phyloP scores from a whole-genome alignment of 768 basidiomycete genomes.

The Rhodotorula diobovata region DNA sequence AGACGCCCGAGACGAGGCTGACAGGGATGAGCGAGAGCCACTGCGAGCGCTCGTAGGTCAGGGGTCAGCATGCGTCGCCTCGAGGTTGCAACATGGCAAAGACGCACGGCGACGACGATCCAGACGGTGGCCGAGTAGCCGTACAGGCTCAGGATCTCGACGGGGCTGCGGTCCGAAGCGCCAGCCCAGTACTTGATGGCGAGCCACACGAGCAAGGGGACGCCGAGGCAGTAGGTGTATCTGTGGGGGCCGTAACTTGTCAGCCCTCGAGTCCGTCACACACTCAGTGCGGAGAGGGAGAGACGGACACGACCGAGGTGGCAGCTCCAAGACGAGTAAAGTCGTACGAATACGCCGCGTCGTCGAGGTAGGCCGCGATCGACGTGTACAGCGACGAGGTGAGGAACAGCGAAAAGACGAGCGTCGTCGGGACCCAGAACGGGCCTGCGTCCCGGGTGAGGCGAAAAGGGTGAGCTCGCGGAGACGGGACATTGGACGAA shows the following conservation, averaged over 20 bases:
- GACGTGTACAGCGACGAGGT: slow-evolving; percentile 87
- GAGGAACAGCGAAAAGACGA: slow-evolving; percentile 86
- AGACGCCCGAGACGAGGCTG: slow-evolving; percentile 30
- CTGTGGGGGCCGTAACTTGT: slow-evolving; percentile 23
- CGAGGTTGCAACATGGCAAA: too few relatives aligned
- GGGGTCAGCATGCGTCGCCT: not conserved
- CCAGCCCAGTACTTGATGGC: slow-evolving; percentile 72
- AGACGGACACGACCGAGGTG: slow-evolving; percentile 59
- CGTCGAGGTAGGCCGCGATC: slow-evolving; percentile 77
- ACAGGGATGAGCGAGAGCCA: slow-evolving; percentile 37
- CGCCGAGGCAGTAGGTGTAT: slow-evolving; percentile 76
- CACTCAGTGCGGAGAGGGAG: not conserved
- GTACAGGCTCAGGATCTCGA: slow-evolving; percentile 57
- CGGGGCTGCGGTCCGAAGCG: slow-evolving; percentile 80
- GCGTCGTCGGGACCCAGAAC: slow-evolving; percentile 95
- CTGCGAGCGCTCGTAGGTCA: not conserved
- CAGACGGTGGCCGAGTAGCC: slow-evolving; percentile 69
- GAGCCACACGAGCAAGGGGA: slow-evolving; percentile 79
- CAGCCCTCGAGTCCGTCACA: not conserved
- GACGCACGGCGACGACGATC: slow-evolving; percentile 78
- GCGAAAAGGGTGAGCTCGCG: slow-evolving; percentile 47
- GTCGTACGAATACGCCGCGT: slow-evolving; percentile 67
- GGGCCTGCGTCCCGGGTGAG: slow-evolving; percentile 59
- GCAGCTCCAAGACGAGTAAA: slow-evolving; percentile 79
- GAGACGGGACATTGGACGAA: not conserved